phyloP scores from a whole-genome alignment of 2,329 filamentous ascomycete species.

The Aspergillus hortae region DNA sequence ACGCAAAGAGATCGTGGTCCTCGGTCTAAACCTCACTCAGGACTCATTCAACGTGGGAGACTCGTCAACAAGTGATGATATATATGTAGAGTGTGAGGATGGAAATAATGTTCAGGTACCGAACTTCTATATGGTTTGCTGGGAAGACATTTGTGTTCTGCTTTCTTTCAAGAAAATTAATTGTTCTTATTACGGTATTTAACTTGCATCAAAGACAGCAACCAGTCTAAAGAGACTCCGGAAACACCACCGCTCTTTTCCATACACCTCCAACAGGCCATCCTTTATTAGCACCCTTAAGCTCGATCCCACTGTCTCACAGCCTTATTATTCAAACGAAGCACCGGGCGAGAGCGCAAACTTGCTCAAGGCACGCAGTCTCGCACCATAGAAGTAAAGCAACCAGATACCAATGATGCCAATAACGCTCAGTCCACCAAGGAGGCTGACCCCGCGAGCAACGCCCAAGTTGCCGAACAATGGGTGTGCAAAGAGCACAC shows the following conservation, averaged over 20 bases:
- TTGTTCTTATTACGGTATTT: background rate
- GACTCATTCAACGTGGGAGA: too few species aligned
- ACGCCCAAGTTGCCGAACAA: conserved; percentile 27
- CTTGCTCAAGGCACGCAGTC: conserved; percentile 6
- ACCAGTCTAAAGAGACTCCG: background rate
- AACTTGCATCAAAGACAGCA: background rate
- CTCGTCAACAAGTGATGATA: too few species aligned
- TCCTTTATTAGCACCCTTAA: background rate
- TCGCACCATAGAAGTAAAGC: conserved; percentile 13
- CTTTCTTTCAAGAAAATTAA: background rate
- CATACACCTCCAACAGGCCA: background rate
- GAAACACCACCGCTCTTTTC: background rate
- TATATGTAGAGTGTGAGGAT: too few species aligned
- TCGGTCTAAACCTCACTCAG: too few species aligned
- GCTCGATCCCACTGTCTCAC: background rate
- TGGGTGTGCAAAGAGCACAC: conserved; percentile 29
- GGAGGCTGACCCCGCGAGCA: conserved; percentile 24
- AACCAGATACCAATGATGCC: conserved; percentile 18
- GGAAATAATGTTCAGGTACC: too few species aligned
- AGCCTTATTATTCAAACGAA: background rate
- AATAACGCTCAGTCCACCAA: conserved; percentile 31
- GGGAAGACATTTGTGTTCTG: background rate
- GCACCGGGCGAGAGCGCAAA: background rate
- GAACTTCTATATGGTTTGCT: background rate
- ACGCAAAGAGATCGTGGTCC: too few species aligned